Base-by-base conservation (phyloP, 768 basidiomycete species). In the Rhizopogon vulgaris region DNA sequence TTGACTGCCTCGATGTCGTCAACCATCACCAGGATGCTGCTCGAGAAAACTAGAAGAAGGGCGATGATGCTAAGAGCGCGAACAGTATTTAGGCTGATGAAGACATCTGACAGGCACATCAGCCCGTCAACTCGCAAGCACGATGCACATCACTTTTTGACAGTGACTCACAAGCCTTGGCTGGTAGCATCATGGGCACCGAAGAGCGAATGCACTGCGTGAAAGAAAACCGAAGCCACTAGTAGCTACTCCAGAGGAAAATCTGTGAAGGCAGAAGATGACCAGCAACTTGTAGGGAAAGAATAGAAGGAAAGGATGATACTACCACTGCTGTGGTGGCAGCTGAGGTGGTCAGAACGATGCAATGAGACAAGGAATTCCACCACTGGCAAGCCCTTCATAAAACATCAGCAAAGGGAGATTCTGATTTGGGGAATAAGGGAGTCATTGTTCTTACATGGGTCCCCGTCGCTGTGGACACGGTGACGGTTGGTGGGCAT, bases 1-100 rank as follows among this genome's bases (percentile, higher is more conserved):
- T 90, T 90, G 57, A 92, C 86, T 2, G 78, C 87, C 58, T 85
- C 74, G 66, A 91, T 71, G 61, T 91, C 89, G 52, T 78, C 82
- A 55, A 84, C 87, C 70, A 90, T 74, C 52, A 83, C 81, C 57
- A 87, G 62, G 60, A 89, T 82, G 51, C 78, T 88, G 66, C 80
- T 87, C 11, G 87, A 72, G 58, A 95, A 87, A 7, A 93, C 88
- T 45, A 94, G 81, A 25, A 91, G 69, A 52, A 95, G 78, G 15
- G 83, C 78, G 58, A 94, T 68, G 64, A 95, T 77, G 66, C 88
- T 91, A 56, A 96, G 63, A 40, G 73, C 65, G 52, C 94, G 86
- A 62, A 88, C 72, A 63, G 71, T 76, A 64, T 95, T 94, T 66
- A 94, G 82, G 58, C 80, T 82, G 63, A 87, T 76, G 69, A 92